phyloP scores from a whole-genome alignment of 805 yeast genomes.

The Kluyveromyces siamensis region DNA sequence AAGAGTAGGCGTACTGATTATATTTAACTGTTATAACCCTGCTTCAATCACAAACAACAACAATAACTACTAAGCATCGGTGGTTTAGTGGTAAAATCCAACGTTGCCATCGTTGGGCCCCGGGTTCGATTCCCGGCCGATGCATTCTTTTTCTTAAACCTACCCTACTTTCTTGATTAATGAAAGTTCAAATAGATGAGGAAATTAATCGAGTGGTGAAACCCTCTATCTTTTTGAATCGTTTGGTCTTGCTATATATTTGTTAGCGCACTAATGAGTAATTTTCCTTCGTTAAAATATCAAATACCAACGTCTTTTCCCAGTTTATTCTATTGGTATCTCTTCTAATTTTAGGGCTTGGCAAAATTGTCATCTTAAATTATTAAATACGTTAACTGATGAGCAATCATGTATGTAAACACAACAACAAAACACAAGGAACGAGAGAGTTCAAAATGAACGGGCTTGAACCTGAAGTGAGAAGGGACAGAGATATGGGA shows the following conservation, averaged over 20 bases:
- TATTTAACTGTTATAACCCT: too few species aligned
- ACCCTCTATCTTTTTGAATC: neutral
- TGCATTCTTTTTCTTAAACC: slow-evolving; percentile 13
- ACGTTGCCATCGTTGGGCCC: slow-evolving; percentile 32
- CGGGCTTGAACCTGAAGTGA: neutral
- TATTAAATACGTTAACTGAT: neutral
- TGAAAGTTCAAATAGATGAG: too few species aligned
- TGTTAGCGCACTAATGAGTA: too few species aligned
- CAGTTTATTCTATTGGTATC: neutral
- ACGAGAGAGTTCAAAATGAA: neutral
- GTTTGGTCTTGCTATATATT: too few species aligned
- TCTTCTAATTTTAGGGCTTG: neutral
- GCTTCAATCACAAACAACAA: neutral
- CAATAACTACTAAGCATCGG: slow-evolving; percentile 17
- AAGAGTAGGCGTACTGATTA: too few species aligned
- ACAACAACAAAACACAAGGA: neutral
- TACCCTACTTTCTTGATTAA: too few species aligned
- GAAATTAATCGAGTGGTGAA: neutral
- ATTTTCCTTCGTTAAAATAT: too few species aligned
- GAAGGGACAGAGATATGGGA: neutral
- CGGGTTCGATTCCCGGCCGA: slow-evolving; percentile 30
- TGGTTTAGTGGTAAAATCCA: slow-evolving; percentile 31
- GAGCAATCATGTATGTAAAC: neutral
- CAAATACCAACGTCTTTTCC: too few species aligned
- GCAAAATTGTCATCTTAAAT: neutral